These are phyloP conservation scores for Neurospora hispaniola DNA, from an alignment of 495 filamentous ascomycete genomes.

Conservation along the genomic window DNA sequence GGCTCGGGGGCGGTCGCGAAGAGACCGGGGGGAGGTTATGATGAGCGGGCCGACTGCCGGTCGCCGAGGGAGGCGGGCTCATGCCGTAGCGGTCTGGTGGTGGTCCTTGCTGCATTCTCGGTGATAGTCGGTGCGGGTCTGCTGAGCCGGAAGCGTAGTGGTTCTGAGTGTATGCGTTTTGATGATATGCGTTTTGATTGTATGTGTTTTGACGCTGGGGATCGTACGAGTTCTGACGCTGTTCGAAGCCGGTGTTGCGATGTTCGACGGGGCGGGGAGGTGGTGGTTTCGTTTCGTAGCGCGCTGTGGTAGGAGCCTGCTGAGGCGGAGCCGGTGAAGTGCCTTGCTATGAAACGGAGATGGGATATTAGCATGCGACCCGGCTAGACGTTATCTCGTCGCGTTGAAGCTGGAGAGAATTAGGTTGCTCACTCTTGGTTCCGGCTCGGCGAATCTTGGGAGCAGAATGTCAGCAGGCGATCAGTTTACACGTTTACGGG, in stretches of 20 bases:
- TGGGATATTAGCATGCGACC: constrained; percentile 1
- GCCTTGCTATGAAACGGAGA: constrained; percentile 20
- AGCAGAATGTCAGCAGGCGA: constrained; percentile 13
- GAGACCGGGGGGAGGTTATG: constrained; percentile 40
- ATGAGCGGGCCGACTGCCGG: constrained; percentile 33
- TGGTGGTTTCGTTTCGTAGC: constrained; percentile 31
- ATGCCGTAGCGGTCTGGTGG: constrained; percentile 16
- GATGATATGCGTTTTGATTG: not conserved
- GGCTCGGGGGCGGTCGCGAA: constrained; percentile 57
- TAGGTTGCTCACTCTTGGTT: constrained; percentile 51
- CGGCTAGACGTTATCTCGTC: constrained; percentile 7
- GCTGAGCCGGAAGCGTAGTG: not conserved
- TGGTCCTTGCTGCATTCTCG: constrained; percentile 6
- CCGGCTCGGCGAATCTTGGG: constrained; percentile 82
- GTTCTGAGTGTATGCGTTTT: not conserved
- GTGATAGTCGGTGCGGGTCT: constrained; percentile 13
- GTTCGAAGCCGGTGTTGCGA: constrained; percentile 7
- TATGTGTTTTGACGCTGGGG: not conserved
- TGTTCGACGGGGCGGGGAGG: constrained; percentile 25
- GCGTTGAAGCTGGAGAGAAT: not conserved
- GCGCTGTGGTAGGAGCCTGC: constrained; percentile 13
- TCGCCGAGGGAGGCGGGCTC: constrained; percentile 24
- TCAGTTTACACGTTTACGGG: not conserved
- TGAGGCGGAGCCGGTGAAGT: constrained; percentile 5
- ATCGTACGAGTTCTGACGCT: not conserved